Evolutionary conservation across 129 eudicot species (phyloP), one percentile per base, ranked within the genome.

Genomic region (Centaurea solstitialis): DNA sequence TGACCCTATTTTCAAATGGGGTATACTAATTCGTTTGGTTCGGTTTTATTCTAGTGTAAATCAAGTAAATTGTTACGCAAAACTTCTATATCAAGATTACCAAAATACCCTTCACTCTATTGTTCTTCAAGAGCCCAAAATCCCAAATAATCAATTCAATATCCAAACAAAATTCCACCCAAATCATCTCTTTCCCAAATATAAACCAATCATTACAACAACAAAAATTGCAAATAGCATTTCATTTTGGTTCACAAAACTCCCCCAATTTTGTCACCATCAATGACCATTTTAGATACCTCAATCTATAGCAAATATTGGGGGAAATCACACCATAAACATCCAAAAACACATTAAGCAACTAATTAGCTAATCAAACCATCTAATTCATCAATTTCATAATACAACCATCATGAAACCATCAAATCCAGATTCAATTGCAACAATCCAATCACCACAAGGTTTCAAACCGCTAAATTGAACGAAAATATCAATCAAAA

Each of bases 351-450:
- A 57, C 22, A n/a, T n/a, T n/a, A 20, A 5, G 9, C 65, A 57
- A 57, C 65, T 57, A 57, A 57, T 57, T 57, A n/a, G n/a, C n/a
- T n/a, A 1, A 57, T 57, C 65, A 10, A 20, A 20, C 9, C 20
- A 57, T 57, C 65, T n/a, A 57, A 57, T 57, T 17, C 9, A 1
- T 57, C 65, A 1, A 1, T 57, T 57, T n/a, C n/a, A n/a, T n/a
- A n/a, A n/a, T n/a, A n/a, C n/a, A n/a, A n/a, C n/a, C 22, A 57
- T 57, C 15, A 50, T 18, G 5, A 15, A 50, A 50, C 57, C 18
- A 69, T 70, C 69, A 79, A 69, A 69, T 21, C 53, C 72, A 79
- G 38, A 47, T 70, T n/a, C n/a, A n/a, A n/a, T n/a, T n/a, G n/a
- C n/a, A n/a, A n/a, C n/a, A n/a, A n/a, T n/a, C n/a, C n/a, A n/a